These are phyloP conservation scores for Verticillium albo-atrum DNA, from an alignment of 2,329 filamentous ascomycete species.

Conservation along the genomic window DNA sequence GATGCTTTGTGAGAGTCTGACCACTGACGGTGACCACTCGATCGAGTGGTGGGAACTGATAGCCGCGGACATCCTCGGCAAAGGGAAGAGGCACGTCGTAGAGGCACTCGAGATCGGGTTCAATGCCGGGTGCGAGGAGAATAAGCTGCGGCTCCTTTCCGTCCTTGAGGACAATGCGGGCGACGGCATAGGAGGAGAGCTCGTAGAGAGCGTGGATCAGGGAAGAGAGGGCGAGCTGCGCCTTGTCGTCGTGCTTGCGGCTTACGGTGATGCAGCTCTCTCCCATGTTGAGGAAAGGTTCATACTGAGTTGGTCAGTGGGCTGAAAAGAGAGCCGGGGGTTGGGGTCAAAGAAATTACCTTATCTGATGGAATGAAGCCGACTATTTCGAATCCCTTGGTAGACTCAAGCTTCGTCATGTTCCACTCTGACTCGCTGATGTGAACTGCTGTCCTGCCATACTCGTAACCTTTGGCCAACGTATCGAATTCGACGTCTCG, in stretches of 20 bases:
- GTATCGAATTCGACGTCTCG: slow-evolving; percentile 76
- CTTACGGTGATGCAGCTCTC: slow-evolving; percentile 74
- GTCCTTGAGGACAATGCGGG: slow-evolving; percentile 80
- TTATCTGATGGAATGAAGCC: slow-evolving; percentile 76
- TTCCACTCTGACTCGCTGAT: slow-evolving; percentile 84
- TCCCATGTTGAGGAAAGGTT: slow-evolving; percentile 81
- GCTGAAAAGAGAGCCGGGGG: neutral
- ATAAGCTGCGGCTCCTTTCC: slow-evolving; percentile 72
- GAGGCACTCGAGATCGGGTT: slow-evolving; percentile 75
- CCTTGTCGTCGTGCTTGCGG: slow-evolving; percentile 73
- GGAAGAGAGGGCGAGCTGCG: slow-evolving; percentile 80
- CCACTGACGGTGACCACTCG: slow-evolving; percentile 84
- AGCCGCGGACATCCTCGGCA: slow-evolving; percentile 85
- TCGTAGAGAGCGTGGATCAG: slow-evolving; percentile 85
- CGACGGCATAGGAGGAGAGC: slow-evolving; percentile 79
- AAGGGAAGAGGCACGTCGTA: slow-evolving; percentile 90
- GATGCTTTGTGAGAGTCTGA: slow-evolving; percentile 73
- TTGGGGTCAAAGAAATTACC: slow-evolving; percentile 35
- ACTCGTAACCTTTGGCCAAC: slow-evolving; percentile 89
- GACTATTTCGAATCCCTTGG: slow-evolving; percentile 71
- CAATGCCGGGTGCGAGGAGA: slow-evolving; percentile 75
- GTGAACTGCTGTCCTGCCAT: slow-evolving; percentile 85
- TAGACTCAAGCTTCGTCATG: slow-evolving; percentile 81
- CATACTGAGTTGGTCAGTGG: slow-evolving; percentile 50
- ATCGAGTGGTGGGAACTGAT: slow-evolving; percentile 87